Conservation (phyloP, 768 basidiomycete species). For the Naganishia randhawae region DNA sequence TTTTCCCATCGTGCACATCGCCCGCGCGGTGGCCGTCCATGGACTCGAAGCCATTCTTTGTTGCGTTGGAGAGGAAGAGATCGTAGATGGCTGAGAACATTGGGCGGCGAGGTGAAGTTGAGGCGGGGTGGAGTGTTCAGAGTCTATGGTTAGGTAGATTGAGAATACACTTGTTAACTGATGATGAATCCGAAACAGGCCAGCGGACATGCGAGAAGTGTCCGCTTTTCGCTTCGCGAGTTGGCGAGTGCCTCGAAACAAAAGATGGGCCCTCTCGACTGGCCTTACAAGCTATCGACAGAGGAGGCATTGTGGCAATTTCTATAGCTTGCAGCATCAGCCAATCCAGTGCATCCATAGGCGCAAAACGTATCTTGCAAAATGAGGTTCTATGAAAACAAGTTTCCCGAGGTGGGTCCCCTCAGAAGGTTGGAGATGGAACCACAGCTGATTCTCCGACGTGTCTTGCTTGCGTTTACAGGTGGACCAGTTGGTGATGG, state of each 20-base stretch:
- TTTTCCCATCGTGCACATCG: constrained; percentile 2
- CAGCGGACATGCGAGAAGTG: not conserved
- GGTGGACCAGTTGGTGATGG: constrained; percentile 98
- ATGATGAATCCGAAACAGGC: not conserved
- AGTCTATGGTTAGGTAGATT: not conserved
- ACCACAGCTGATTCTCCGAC: not conserved
- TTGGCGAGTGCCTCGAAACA: not conserved
- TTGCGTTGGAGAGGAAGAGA: constrained; percentile 11
- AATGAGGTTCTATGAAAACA: constrained; percentile 91
- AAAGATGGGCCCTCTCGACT: not conserved
- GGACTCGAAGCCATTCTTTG: not conserved
- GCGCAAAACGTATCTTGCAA: not conserved
- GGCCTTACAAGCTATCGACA: not conserved
- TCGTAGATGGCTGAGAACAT: constrained; percentile 8
- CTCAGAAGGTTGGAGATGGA: not conserved
- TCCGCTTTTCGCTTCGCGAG: not conserved
- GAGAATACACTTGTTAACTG: too few species aligned
- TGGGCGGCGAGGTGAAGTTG: too few species aligned
- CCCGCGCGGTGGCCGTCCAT: constrained; percentile 8
- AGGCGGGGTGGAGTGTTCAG: not conserved
- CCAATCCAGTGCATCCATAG: not conserved
- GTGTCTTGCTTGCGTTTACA: constrained; percentile 51
- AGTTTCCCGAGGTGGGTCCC: constrained; percentile 62
- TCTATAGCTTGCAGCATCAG: not conserved
- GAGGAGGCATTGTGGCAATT: not conserved